Evolutionary conservation across 371 early-diverging fungal genomes (phyloP).

Genomic region (Mucor piriformis): DNA sequence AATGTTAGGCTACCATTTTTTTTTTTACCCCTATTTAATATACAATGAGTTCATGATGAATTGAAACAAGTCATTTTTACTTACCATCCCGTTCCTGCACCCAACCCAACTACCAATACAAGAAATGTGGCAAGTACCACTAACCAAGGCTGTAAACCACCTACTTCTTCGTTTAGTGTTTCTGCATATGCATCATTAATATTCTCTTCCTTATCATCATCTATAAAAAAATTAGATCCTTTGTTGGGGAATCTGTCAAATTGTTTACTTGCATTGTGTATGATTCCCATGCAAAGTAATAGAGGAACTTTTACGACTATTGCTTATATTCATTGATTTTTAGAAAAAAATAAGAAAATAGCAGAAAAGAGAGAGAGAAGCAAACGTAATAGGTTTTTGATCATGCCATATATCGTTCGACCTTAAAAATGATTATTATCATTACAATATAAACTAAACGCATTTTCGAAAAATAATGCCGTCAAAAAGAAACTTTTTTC

Average conservation of each 20-base stretch:
- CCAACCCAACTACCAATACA: constrained; percentile 58
- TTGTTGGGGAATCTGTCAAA: neutral
- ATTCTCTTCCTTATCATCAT: neutral
- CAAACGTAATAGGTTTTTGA: neutral
- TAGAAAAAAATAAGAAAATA: neutral
- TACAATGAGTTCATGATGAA: no score
- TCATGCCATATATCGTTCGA: no score
- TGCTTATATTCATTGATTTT: neutral
- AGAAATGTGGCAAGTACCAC: constrained; percentile 59
- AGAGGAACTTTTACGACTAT: neutral
- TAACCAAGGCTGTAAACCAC: constrained; percentile 54
- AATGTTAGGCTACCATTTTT: no score
- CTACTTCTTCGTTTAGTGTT: neutral
- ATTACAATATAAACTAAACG: no score
- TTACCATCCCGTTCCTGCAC: constrained; percentile 44
- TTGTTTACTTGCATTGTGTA: neutral
- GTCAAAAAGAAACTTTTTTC: no score
- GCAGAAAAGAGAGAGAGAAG: neutral
- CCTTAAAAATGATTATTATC: no score
- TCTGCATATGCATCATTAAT: neutral
- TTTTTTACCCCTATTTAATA: neutral
- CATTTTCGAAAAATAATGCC: no score
- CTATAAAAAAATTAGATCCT: neutral
- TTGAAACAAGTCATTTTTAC: neutral
- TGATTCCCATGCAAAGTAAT: neutral